phyloP scores from a whole-genome alignment of 306 rosid species.

The Trichosanthes cucumerina region DNA sequence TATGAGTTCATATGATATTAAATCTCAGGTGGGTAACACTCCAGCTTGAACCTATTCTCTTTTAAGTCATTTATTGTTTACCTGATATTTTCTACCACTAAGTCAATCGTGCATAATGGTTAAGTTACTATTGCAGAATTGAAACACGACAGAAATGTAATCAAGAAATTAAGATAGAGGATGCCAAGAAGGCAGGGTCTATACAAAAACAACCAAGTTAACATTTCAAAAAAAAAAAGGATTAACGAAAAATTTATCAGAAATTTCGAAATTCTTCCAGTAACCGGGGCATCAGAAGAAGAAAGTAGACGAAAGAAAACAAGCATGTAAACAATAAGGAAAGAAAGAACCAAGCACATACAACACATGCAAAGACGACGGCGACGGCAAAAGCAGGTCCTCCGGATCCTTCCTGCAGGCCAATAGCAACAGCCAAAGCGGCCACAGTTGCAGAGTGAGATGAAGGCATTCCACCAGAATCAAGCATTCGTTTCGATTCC shows the following conservation, averaged over 20 bases:
- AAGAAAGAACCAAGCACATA: constrained; percentile 25
- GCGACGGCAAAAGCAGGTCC: constrained; percentile 73
- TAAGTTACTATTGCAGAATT: neutral
- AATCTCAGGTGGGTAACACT: too few species aligned
- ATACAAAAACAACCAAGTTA: neutral
- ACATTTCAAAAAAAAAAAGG: neutral
- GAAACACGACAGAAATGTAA: neutral
- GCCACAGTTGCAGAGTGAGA: constrained; percentile 86
- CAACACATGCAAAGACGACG: constrained; percentile 65
- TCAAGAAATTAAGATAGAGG: neutral
- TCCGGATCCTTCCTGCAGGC: constrained; percentile 61
- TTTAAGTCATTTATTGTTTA: too few species aligned
- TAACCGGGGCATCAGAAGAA: neutral
- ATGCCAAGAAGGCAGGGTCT: neutral
- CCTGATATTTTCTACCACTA: too few species aligned
- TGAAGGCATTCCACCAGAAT: constrained; percentile 91
- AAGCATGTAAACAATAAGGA: neutral
- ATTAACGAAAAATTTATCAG: too few species aligned
- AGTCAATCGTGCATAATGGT: too few species aligned
- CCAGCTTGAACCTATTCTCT: too few species aligned
- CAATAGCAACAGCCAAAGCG: constrained; percentile 61
- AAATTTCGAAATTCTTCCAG: neutral
- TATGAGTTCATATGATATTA: too few species aligned
- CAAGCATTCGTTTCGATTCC: constrained; percentile 78
- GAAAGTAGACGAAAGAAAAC: neutral